phyloP scores from a whole-genome alignment of 495 filamentous ascomycete species.

The Peziza echinospora region DNA sequence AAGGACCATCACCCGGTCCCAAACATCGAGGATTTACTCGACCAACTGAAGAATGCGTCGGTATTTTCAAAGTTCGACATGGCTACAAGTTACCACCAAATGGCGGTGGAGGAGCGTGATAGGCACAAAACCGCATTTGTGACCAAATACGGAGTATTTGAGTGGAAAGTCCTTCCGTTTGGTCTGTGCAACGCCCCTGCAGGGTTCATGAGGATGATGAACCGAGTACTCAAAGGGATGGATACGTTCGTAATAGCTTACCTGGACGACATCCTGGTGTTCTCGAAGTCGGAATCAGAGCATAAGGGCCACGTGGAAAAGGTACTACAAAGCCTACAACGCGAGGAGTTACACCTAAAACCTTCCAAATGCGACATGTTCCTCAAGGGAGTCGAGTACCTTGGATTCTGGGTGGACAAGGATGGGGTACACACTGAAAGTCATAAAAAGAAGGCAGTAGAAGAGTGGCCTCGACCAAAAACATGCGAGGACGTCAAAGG shows the following conservation, averaged over 20 bases:
- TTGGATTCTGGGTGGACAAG: neutral
- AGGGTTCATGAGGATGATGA: slow-evolving; percentile 19
- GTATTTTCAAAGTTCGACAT: slow-evolving; percentile 5
- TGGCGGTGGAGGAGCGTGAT: slow-evolving; percentile 13
- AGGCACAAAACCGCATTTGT: slow-evolving; percentile 20
- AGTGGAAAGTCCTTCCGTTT: slow-evolving; percentile 10
- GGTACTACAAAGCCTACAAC: too few species aligned
- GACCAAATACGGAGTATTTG: neutral
- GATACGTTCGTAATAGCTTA: too few species aligned
- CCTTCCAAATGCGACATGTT: neutral
- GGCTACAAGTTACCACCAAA: slow-evolving; percentile 2
- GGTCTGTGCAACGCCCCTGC: slow-evolving; percentile 9
- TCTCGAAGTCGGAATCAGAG: neutral
- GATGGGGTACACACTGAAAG: neutral
- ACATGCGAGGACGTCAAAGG: neutral
- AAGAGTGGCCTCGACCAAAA: neutral
- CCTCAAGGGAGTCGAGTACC: neutral
- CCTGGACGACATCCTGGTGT: neutral
- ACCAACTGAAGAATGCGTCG: slow-evolving; percentile 13
- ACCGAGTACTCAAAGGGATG: too few species aligned
- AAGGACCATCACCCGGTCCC: slow-evolving; percentile 28
- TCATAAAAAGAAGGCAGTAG: neutral
- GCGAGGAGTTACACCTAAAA: neutral
- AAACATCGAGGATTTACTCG: slow-evolving; percentile 25
- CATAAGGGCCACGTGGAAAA: neutral